A percentile compares a stretch with the other conserved stretches of the same genome.
Evolutionary conservation across 129 eudicot genomes (phyloP).

Genomic region (Heracleum sosnowskyi): DNA sequence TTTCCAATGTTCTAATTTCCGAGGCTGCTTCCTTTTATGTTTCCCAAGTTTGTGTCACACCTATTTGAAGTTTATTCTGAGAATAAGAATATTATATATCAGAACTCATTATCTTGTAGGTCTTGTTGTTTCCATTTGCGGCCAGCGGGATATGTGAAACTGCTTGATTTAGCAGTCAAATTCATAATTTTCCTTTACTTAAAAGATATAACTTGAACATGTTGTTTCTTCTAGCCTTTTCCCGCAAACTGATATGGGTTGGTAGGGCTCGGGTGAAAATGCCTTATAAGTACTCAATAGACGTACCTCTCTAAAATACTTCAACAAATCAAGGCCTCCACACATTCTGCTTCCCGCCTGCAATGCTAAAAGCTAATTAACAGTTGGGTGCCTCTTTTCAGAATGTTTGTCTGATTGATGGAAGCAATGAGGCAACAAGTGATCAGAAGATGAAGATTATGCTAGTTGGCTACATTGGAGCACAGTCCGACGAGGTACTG

Average conservation of each 20-base stretch:
- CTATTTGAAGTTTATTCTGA: neutral
- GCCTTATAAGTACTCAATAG: neutral
- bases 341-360: neutral
- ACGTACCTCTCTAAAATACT: neutral
- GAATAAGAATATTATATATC: neutral
- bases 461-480: conserved; percentile 67
- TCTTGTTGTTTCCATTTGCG: neutral
- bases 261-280: neutral
- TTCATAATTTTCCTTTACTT: neutral
- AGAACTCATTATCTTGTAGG: neutral
- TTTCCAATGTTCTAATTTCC: neutral
- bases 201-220: neutral
- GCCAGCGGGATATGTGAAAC: neutral
- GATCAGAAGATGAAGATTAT: conserved; percentile 33
- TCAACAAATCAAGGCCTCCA: neutral
- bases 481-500: conserved; percentile 45
- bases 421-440: conserved; percentile 19
- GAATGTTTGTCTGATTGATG: conserved; percentile 35
- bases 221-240: neutral
- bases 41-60: neutral
- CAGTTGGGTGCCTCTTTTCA: conserved; percentile 21
- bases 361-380: neutral
- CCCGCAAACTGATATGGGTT: neutral
- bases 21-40: neutral
- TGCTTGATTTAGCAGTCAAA: neutral